Base-by-base conservation (phyloP, 176 grass and related monocot genomes). In the Oryza meridionalis region DNA sequence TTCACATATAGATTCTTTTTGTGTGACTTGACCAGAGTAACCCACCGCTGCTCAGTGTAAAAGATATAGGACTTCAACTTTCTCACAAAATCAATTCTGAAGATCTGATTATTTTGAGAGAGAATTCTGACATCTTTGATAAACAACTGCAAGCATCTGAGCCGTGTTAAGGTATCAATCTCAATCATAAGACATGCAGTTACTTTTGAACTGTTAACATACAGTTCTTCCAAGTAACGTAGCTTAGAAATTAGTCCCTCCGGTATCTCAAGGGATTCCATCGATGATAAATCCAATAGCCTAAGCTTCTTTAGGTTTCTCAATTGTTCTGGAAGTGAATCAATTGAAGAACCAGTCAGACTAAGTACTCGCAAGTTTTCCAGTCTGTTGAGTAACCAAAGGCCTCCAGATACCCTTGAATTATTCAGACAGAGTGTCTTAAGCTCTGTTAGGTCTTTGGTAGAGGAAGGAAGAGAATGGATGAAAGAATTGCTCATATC, bases 201-300 rank as follows among this genome's bases (percentile, higher is more conserved):
- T 14, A 75, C 32, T 31, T 66, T 65, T 47, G 15, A 75, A 22
- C 27, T 59, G 14, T 19, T 35, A 25, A 81, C 26, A 47, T 81
- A 76, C 16, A 87, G 69, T 24, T 87, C 85, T 67, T 82, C 85
- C 25, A 76, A 59, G 19, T 11, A 42, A 64, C 8, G 65, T 66
- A 87, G 53, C 40, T 81, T 87, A 27, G 16, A n/a, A 65, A 87
- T n/a, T 55, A 87, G 50, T 64, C 50, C 50, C 7, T 3, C 6
- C 27, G 37, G 77, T 65, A 87, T 40, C 22, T 17, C 32, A 47
- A 76, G 85, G 13, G 59, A 47, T 22, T 9, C 22, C 1, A 43
- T 75, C 3, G 63, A 6, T 65, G 85, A 87, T 31, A 82, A 26
- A n/a, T 87, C 85, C 77, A 87, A 61, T 13, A 81, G 85, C 17